Base-by-base conservation (phyloP, 768 basidiomycete genomes). In the Harrya chromipes region DNA sequence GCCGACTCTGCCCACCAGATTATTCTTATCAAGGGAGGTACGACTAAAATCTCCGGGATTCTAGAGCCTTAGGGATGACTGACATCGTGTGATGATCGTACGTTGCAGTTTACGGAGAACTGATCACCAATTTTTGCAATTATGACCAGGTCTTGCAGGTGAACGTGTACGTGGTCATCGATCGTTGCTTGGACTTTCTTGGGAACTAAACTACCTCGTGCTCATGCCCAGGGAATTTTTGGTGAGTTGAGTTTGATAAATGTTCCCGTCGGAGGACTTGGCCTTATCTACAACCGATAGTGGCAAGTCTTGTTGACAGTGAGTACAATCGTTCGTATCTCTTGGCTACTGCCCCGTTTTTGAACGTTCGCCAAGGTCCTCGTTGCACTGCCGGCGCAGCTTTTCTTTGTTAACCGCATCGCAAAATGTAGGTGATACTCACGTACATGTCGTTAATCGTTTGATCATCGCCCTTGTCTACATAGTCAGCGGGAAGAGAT, bases 271-370 rank as follows among this genome's bases (percentile, higher is more conserved):
- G 5, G 40, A 7, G 31, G 24, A 5, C 23, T 26, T 19, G 20
- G 4, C 4, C 53, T 47, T 33, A 29, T 31, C 39, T 9, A n/a
- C 31, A 20, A 8, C n/a, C 11, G 21, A 33, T 12, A 59, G 59
- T 61, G 58, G 59, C 59, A 61, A 48, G 50, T 53, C 27, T 14
- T 59, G 17, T 47, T 59, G 48, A 59, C 58, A 1, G 59, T 57
- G n/a, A 44, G 55, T 16, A n/a, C 10, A 5, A 20, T 10, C 27
- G 7, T 9, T 45, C 17, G 10, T 44, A 16, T 44, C 14, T 27
- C 19, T 19, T 6, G 20, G n/a, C 9, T 20, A 7, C 19, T 7
- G n/a, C 21, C 10, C 21, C 36, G 7, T n/a, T n/a, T 10, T 19
- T 19, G 7, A 24, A 47, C 26, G 10, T 0, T 4, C 9, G 16